Evolutionary conservation across 257 asterid species (phyloP), one percentile per base, ranked within the genome.

Genomic region (Petunia axillaris): DNA sequence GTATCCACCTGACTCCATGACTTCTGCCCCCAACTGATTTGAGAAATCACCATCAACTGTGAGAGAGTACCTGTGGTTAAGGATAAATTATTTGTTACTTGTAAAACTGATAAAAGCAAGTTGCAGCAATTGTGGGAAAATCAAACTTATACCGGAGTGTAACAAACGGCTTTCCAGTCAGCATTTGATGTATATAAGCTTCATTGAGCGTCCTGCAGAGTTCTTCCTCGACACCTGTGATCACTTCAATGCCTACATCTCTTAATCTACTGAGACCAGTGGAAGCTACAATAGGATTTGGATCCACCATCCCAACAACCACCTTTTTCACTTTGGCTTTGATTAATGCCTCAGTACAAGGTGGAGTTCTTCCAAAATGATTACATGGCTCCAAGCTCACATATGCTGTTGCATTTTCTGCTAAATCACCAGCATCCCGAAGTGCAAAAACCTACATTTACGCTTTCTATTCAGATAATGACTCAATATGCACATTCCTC

Each of bases 341-440:
- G 85, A 95, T 95, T 52, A 95, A 85, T 82, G 99, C 98, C 86
- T 95, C 97, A 0, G 93, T 83, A 88, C 99, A 95, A 36, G 99
- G 97, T 36, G 99, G 98, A 82, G 99, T 95, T 87, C 98, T 90
- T 84, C 99, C 99, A 59, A 87, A 89, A 82, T 93, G 99, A 82
- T 95, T 93, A 83, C 99, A 95, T 48, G 99, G 99, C 83, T 95
- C 99, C 84, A 93, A 85, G 81, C 95, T 92, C 85, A 95, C 98
- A 78, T 92, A 95, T 38, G 98, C 98, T 35, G 96, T 93, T 37
- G 87, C 97, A 53, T 90, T 88, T 85, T 91, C 96, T 6, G 97
- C 98, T 78, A 87, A 79, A 84, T 88, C 88, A 46, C 99, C 97
- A 53, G 97, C 97, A 85, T 89, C 98, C 86, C 97, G 91, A 36